phyloP scores from a whole-genome alignment of 2,329 filamentous ascomycete genomes.

The Diaporthe caulivora region DNA sequence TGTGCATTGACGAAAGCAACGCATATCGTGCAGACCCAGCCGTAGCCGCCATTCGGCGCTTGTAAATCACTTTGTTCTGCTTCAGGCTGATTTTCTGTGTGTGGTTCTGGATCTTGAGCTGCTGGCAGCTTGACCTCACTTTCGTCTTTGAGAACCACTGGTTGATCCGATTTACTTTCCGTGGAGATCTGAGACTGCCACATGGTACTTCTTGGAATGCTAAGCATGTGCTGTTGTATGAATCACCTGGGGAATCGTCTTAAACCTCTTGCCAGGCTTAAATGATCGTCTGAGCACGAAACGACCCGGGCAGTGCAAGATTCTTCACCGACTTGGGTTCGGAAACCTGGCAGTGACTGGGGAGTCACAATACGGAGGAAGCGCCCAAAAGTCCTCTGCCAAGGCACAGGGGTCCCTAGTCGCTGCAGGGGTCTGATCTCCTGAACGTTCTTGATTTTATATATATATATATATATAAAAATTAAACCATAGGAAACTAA shows the following conservation, averaged over 20 bases:
- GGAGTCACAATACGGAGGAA: not conserved
- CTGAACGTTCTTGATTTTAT: too few relatives aligned
- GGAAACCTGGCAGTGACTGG: not conserved
- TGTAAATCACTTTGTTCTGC: not conserved
- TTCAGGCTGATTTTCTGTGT: not conserved
- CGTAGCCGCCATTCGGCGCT: not conserved
- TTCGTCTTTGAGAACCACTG: not conserved
- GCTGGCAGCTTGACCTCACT: not conserved
- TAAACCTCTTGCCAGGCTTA: not conserved
- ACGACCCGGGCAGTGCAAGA: not conserved
- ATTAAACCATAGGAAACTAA: too few relatives aligned
- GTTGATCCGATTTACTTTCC: not conserved
- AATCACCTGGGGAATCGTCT: not conserved
- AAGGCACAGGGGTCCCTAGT: too few relatives aligned
- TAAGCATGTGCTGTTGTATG: not conserved
- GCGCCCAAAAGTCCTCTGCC: too few relatives aligned
- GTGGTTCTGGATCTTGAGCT: not conserved
- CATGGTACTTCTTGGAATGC: not conserved
- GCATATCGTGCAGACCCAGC: conserved; percentile 64
- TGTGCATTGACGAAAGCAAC: conserved; percentile 73
- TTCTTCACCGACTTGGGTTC: not conserved
- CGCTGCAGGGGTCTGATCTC: too few relatives aligned
- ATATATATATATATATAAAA: too few relatives aligned
- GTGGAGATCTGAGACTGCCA: not conserved
- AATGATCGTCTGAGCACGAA: not conserved